Evolutionary conservation across 768 basidiomycete species (phyloP).

Genomic region (Podaxis pistillaris): DNA sequence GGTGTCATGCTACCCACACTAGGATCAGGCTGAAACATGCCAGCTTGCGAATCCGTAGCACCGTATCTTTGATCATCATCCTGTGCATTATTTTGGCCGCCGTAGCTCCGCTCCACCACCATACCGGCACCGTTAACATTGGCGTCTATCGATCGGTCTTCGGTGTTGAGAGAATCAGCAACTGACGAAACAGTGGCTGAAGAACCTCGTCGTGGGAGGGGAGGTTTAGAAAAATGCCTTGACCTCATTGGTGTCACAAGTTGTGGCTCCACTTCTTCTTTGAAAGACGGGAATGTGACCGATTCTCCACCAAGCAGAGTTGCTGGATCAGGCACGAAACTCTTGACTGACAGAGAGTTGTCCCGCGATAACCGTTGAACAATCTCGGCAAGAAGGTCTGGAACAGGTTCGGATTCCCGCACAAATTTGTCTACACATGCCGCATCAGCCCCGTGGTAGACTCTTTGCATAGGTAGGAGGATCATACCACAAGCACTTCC

Average conservation of each 20-base stretch:
- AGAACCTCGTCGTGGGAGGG: slow-evolving; percentile 3
- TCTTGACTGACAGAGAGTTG: slow-evolving; percentile 57
- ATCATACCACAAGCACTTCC: slow-evolving; percentile 55
- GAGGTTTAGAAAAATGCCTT: slow-evolving; percentile 14
- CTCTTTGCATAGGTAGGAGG: slow-evolving; percentile 4
- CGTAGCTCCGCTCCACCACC: background rate
- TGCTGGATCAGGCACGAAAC: slow-evolving; percentile 44
- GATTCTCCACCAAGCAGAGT: slow-evolving; percentile 3
- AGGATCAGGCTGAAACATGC: background rate
- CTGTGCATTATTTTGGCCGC: background rate
- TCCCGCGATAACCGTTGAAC: slow-evolving; percentile 52
- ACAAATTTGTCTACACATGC: slow-evolving; percentile 26
- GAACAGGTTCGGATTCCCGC: slow-evolving; percentile 28
- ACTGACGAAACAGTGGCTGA: background rate
- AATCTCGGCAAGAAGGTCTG: slow-evolving; percentile 36
- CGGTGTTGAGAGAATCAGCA: background rate
- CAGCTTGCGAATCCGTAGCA: background rate
- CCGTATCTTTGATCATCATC: background rate
- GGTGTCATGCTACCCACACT: background rate
- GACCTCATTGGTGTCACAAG: slow-evolving; percentile 7
- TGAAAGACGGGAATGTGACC: slow-evolving; percentile 8
- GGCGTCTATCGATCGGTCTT: background rate
- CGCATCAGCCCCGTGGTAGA: slow-evolving; percentile 13
- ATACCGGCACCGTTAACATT: background rate
- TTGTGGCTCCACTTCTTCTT: background rate